Percentiles rank a stretch among this genome's conserved stretches.
phyloP scores from a whole-genome alignment of 1,139 yeast species.

The Pneumocystis jirovecii region DNA sequence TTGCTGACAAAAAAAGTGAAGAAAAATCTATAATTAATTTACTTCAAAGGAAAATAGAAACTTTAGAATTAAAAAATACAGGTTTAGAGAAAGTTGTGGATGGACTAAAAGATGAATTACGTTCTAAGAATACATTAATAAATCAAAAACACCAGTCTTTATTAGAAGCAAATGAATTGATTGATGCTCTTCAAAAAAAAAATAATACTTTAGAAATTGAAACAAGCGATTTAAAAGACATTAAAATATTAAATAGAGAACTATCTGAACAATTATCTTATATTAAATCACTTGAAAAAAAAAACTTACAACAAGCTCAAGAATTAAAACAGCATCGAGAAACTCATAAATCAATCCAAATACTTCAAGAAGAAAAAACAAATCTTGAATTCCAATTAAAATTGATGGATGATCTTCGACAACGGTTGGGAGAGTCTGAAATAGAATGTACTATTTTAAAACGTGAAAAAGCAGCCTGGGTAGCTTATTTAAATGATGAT shows the following conservation, averaged over 20 bases:
- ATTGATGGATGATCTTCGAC: constrained; percentile 33
- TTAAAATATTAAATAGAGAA: constrained; percentile 34
- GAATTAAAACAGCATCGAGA: constrained; percentile 31
- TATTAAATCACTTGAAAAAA: constrained; percentile 41
- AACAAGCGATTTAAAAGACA: constrained; percentile 23
- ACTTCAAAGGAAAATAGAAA: constrained; percentile 1
- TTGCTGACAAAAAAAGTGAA: not conserved
- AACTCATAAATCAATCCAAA: constrained; percentile 33
- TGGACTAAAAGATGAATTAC: constrained; percentile 10
- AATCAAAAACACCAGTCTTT: constrained; percentile 5
- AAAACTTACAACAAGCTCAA: constrained; percentile 35
- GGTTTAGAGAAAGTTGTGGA: constrained; percentile 15
- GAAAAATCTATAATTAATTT: not conserved
- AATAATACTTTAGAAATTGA: constrained; percentile 27
- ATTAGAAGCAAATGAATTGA: constrained; percentile 9
- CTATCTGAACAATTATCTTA: constrained; percentile 44
- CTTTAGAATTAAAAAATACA: constrained; percentile 13
- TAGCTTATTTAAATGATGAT: constrained; percentile 19
- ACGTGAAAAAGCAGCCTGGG: constrained; percentile 30
- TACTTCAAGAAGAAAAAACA: constrained; percentile 38
- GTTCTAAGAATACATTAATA: not conserved
- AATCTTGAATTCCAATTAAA: constrained; percentile 31
- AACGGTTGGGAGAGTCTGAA: constrained; percentile 37
- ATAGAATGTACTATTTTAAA: constrained; percentile 38
- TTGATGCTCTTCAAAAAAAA: constrained; percentile 22